Evolutionary conservation across 2,329 filamentous ascomycete species (phyloP), one percentile per base, ranked within the genome.

Genomic region (Ceratocystis huliohia): DNA sequence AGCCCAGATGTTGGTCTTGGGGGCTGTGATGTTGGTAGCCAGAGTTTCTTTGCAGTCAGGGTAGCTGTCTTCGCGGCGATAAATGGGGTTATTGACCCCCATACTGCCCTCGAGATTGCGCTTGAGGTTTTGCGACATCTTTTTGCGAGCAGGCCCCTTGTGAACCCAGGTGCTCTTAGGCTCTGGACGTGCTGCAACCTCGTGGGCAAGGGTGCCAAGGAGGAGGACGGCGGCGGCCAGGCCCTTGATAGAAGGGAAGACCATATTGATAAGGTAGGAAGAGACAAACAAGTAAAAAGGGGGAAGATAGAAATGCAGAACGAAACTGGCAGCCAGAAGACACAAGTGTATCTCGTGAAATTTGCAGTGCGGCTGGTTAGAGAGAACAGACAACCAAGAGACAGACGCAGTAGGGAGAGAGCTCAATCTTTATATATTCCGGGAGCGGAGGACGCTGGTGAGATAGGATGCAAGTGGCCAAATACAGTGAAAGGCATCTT

Each of bases 1-100:
- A 2, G 74, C 71, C 77, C 77, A 79, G 25, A 77, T 71, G 65
- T 79, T 79, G 13, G 69, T 48, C 66, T 75, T 77, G 3, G 77
- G 76, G 1, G 76, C 77, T n/a, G 68, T 70, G 66, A 72, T 63
- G 22, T 68, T 69, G 17, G 70, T 68, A 7, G 65, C 66, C 8
- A 61, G 25, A n/a, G 65, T 25, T 33, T 68, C 66, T 44, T 68
- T 68, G 61, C 66, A 68, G 5, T 63, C 59, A 6, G 66, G 64
- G n/a, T 68, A 61, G 3, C 17, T 25, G 15, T 66, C 66, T 5
- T 48, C 44, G 41, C 59, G 59, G 45, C 33, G 37, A 28, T 59
- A 48, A 13, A 57, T 20, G 65, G 46, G n/a, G 15, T 30, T 63
- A 1, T 30, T 30, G 61, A 61, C 13, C 8, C 66, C 66, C 5